Conservation (phyloP, 2,329 filamentous ascomycete species). For the Calonectria crousiana region DNA sequence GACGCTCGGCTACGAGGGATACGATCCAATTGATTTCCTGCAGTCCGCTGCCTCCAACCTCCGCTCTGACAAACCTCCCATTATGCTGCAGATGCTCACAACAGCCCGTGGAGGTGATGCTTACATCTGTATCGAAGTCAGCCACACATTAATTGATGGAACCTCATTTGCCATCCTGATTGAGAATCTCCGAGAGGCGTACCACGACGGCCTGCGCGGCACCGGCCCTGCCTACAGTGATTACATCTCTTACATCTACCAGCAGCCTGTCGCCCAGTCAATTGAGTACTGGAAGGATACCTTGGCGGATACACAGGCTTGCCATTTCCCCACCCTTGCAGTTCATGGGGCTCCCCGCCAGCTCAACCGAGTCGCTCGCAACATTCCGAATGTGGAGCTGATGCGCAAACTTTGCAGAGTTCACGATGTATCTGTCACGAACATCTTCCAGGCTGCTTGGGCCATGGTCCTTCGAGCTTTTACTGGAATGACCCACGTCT, state of each 20-base stretch:
- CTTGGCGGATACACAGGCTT: neutral
- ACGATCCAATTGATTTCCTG: neutral
- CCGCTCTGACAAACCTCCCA: neutral
- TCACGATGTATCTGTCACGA: conserved; percentile 59
- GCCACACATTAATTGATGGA: conserved; percentile 48
- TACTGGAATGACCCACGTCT: conserved; percentile 59
- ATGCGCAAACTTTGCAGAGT: neutral
- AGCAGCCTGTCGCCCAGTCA: neutral
- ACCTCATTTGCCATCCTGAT: conserved; percentile 45
- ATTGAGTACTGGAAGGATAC: neutral
- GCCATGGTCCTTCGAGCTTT: conserved; percentile 62
- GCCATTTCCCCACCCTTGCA: neutral
- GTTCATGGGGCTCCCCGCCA: neutral
- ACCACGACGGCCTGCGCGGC: conserved; percentile 29
- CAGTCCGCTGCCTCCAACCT: neutral
- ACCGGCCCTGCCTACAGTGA: neutral
- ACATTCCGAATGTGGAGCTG: neutral
- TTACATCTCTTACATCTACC: neutral
- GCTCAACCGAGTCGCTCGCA: neutral
- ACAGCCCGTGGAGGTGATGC: conserved; percentile 1
- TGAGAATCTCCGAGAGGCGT: conserved; percentile 43
- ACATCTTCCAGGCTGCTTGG: conserved; percentile 65
- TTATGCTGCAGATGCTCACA: neutral
- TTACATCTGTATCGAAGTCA: conserved; percentile 46
- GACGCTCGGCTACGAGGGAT: neutral